A percentile compares a stretch with the other conserved stretches of the same genome.
Conservation (phyloP, 768 basidiomycete species). For the Auriculariales sp. region DNA sequence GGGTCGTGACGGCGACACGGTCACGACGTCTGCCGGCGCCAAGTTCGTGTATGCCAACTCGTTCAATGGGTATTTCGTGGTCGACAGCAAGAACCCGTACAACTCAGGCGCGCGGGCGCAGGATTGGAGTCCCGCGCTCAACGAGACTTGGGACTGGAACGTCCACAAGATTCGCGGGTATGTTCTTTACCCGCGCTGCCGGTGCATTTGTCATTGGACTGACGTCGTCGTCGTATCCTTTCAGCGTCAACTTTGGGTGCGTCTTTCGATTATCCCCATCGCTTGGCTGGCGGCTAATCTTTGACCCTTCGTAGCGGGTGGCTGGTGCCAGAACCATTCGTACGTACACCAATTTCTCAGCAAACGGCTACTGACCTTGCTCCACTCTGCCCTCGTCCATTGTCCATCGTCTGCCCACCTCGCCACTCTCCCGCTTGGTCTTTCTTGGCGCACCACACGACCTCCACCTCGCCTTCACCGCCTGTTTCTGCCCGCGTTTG, state of each 20-base stretch:
- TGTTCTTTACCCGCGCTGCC: conserved; percentile 7
- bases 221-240: background rate
- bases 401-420: no score
- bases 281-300: background rate
- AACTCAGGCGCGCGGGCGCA: conserved; percentile 71
- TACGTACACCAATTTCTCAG: no score
- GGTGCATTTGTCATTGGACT: background rate
- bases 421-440: no score
- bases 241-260: conserved; percentile 64
- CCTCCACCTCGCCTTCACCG: no score
- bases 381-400: no score
- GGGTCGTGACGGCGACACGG: conserved; percentile 65
- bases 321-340: conserved; percentile 66
- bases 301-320: conserved; percentile 36
- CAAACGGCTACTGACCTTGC: no score
- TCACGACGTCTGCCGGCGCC: conserved; percentile 71
- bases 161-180: conserved; percentile 57
- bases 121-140: conserved; percentile 71
- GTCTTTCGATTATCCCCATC: no score
- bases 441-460: no score
- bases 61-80: conserved; percentile 84
- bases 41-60: conserved; percentile 70
- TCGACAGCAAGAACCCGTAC: conserved; percentile 70
- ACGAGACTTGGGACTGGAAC: conserved; percentile 71
- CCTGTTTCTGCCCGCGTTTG: no score